phyloP scores from a whole-genome alignment of 352 stramenopile genomes.

The Globisporangium paroecandrum region DNA sequence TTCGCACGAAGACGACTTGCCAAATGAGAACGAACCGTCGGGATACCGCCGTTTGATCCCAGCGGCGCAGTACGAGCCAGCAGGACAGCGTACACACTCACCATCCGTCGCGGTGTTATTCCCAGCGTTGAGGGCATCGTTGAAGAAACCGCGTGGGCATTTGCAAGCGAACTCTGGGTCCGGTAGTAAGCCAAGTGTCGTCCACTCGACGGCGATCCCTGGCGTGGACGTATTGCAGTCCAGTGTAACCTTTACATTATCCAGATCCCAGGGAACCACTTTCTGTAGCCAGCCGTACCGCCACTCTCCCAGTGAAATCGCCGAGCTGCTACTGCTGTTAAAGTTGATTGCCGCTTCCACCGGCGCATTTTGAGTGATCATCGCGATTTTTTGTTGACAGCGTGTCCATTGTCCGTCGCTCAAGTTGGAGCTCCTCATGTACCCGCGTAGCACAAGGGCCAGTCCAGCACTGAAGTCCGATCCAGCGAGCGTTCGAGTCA shows the following conservation, averaged over 20 bases:
- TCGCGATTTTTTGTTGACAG: slow-evolving; percentile 30
- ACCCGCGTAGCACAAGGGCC: slow-evolving; percentile 41
- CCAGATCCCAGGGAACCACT: slow-evolving; percentile 38
- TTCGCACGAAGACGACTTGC: slow-evolving; percentile 47
- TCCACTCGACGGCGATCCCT: slow-evolving; percentile 39
- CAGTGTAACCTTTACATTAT: slow-evolving; percentile 27
- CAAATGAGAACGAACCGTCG: slow-evolving; percentile 54
- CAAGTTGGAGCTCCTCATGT: slow-evolving; percentile 20
- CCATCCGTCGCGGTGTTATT: slow-evolving; percentile 4
- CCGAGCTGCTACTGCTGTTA: slow-evolving; percentile 1
- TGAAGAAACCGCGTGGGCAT: slow-evolving; percentile 58
- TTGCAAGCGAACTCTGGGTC: slow-evolving; percentile 49
- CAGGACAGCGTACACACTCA: slow-evolving; percentile 47
- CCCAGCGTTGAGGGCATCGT: slow-evolving; percentile 20
- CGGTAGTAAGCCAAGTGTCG: slow-evolving; percentile 47
- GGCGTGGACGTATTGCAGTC: slow-evolving; percentile 42
- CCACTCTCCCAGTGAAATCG: slow-evolving; percentile 24
- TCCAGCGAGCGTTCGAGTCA: slow-evolving; percentile 31
- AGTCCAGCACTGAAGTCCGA: slow-evolving; percentile 36
- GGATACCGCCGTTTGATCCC: slow-evolving; percentile 51
- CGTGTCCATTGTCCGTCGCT: slow-evolving; percentile 4
- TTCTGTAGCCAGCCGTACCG: slow-evolving; percentile 32
- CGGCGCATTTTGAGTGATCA: slow-evolving; percentile 26
- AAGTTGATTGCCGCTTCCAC: neutral
- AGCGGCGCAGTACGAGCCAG: slow-evolving; percentile 52